Percentiles rank a stretch among this genome's conserved stretches.
Evolutionary conservation across 2,329 filamentous ascomycete genomes (phyloP).

Genomic region (Phialocephala subalpina): DNA sequence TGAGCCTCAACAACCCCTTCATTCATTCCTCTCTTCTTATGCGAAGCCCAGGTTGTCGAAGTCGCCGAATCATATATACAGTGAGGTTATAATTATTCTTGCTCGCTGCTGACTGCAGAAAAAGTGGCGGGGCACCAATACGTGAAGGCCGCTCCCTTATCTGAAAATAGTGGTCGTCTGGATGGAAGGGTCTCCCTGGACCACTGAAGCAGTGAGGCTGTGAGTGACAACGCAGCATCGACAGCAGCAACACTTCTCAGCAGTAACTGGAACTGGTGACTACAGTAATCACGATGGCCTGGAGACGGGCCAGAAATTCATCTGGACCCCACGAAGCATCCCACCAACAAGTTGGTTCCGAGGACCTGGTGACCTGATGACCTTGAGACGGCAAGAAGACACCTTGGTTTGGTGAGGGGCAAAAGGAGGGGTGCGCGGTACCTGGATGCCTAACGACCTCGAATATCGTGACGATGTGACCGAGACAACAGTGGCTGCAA

Average conservation of each 20-base stretch:
- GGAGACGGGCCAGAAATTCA: not conserved
- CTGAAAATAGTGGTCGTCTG: slow-evolving; percentile 24
- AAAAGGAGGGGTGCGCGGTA: slow-evolving; percentile 19
- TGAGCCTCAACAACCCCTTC: not conserved
- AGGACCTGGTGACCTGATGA: not conserved
- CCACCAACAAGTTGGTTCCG: not conserved
- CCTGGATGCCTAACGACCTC: slow-evolving; percentile 15
- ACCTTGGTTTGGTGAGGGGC: not conserved
- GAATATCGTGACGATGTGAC: slow-evolving; percentile 1
- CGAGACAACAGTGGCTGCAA: not conserved
- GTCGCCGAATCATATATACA: not conserved
- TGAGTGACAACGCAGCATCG: slow-evolving; percentile 25
- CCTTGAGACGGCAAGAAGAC: slow-evolving; percentile 6
- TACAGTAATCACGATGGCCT: not conserved
- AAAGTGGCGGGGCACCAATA: slow-evolving; percentile 13
- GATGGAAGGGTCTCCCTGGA: slow-evolving; percentile 9
- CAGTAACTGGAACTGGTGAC: not conserved
- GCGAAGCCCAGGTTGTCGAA: slow-evolving; percentile 7
- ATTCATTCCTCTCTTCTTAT: slow-evolving; percentile 5
- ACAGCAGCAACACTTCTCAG: slow-evolving; percentile 5
- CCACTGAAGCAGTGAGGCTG: slow-evolving; percentile 22
- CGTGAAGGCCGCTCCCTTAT: slow-evolving; percentile 10
- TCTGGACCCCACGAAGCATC: slow-evolving; percentile 2
- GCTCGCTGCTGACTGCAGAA: slow-evolving; percentile 20
- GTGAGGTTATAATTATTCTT: slow-evolving; percentile 15